phyloP scores from a whole-genome alignment of 1,284 basidiomycete species.

The Entoloma clypeatum region DNA sequence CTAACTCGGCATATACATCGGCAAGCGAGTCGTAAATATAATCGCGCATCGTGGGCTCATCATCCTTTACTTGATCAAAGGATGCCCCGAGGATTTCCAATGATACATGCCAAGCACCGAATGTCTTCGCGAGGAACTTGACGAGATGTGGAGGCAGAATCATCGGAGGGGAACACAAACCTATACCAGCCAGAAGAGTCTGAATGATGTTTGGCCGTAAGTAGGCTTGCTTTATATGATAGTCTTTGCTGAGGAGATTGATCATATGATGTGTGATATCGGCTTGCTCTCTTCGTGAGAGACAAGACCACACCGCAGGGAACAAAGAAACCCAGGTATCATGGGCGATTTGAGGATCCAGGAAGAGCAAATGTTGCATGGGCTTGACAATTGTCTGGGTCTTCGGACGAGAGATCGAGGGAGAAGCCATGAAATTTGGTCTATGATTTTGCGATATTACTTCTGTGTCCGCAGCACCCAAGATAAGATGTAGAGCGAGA shows the following conservation, averaged over 20 bases:
- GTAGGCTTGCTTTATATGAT: slow-evolving; percentile 86
- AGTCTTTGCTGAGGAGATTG: slow-evolving; percentile 89
- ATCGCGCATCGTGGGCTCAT: slow-evolving; percentile 81
- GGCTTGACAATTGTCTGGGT: slow-evolving; percentile 68
- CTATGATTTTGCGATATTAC: slow-evolving; percentile 39
- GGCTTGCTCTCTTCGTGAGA: slow-evolving; percentile 83
- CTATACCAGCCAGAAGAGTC: slow-evolving; percentile 82
- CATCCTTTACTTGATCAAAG: slow-evolving; percentile 71
- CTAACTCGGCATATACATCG: slow-evolving; percentile 93
- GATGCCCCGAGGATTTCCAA: slow-evolving; percentile 87
- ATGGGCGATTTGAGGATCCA: slow-evolving; percentile 77
- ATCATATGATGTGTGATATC: slow-evolving; percentile 91
- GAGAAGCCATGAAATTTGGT: slow-evolving; percentile 27
- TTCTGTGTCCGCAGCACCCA: slow-evolving; percentile 80
- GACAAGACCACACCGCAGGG: slow-evolving; percentile 83
- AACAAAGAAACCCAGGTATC: slow-evolving; percentile 91
- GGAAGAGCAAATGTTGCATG: slow-evolving; percentile 81
- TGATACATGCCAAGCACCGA: slow-evolving; percentile 91
- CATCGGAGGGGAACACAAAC: slow-evolving; percentile 83
- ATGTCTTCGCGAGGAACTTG: slow-evolving; percentile 96
- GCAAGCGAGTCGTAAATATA: slow-evolving; percentile 89
- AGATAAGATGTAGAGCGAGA: slow-evolving; percentile 85
- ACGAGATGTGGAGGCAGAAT: slow-evolving; percentile 91
- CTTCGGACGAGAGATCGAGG: slow-evolving; percentile 44
- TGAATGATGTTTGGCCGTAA: slow-evolving; percentile 95